Evolutionary conservation across 805 yeast species (phyloP).

Genomic region (Ascoidea asiatica): DNA sequence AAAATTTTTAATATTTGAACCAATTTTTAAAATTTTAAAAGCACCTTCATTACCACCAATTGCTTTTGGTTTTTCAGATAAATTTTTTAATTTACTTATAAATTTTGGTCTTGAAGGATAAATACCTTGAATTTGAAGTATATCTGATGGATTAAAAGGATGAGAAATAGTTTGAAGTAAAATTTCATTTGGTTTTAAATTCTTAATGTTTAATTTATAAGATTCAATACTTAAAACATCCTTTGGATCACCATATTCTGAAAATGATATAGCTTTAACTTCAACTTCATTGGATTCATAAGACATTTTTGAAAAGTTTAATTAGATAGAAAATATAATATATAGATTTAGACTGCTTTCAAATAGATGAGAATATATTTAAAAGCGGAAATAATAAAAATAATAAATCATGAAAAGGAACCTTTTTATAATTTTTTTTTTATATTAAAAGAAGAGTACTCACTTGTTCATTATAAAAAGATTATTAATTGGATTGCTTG

Average conservation of each 20-base stretch:
- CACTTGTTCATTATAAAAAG: no score
- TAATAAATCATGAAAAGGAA: no score
- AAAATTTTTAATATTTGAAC: slow-evolving; percentile 33
- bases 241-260: slow-evolving; percentile 53
- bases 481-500: no score
- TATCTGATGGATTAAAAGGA: slow-evolving; percentile 85
- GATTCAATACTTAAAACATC: slow-evolving; percentile 40
- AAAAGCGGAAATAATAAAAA: no score
- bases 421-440: no score
- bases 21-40: slow-evolving; percentile 69
- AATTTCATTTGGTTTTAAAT: slow-evolving; percentile 31
- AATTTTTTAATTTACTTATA: slow-evolving; percentile 26
- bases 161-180: slow-evolving; percentile 62
- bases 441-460: no score
- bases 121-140: slow-evolving; percentile 74
- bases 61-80: slow-evolving; percentile 46
- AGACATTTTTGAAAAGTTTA: no score
- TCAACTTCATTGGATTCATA: no score
- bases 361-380: no score
- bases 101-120: slow-evolving; percentile 70
- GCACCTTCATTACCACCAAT: slow-evolving; percentile 93
- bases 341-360: no score
- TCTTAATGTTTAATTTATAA: slow-evolving; percentile 28
- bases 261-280: slow-evolving; percentile 55
- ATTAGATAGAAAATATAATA: no score